A percentile compares a stretch with the other conserved stretches of the same genome.
Conservation (phyloP, 306 rosid genomes). For the Vicia villosa region DNA sequence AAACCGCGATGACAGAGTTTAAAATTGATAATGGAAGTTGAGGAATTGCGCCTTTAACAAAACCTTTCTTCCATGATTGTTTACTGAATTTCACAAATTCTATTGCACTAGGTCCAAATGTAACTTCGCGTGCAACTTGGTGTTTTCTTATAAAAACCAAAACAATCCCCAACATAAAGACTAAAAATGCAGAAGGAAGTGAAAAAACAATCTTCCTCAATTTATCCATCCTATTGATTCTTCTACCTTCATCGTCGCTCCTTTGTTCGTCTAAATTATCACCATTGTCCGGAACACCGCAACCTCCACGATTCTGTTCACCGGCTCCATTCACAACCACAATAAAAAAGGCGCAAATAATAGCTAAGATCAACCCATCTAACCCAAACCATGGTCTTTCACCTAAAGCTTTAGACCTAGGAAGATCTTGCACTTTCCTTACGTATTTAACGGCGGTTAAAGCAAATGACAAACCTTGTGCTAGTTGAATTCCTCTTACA, state of each 20-base stretch:
- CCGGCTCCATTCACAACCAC: slow-evolving; percentile 16
- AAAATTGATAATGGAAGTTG: slow-evolving; percentile 17
- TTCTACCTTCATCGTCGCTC: not conserved
- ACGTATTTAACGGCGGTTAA: slow-evolving; percentile 19
- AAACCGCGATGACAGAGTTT: slow-evolving; percentile 14
- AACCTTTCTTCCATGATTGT: slow-evolving; percentile 22
- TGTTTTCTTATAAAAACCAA: not conserved
- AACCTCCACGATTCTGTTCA: not conserved
- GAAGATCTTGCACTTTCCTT: slow-evolving; percentile 1
- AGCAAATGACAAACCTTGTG: slow-evolving; percentile 19
- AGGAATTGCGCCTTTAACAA: slow-evolving; percentile 11
- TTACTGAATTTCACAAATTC: not conserved
- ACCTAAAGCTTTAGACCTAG: slow-evolving; percentile 15
- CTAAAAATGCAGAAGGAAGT: slow-evolving; percentile 15
- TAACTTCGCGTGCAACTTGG: not conserved
- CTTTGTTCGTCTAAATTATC: not conserved
- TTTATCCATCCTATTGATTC: not conserved
- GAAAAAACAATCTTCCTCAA: slow-evolving; percentile 1
- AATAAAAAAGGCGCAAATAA: slow-evolving; percentile 11
- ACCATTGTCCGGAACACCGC: not conserved
- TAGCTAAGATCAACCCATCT: slow-evolving; percentile 19
- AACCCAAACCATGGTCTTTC: slow-evolving; percentile 13
- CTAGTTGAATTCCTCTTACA: slow-evolving; percentile 27
- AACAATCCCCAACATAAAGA: slow-evolving; percentile 8
- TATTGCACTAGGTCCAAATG: slow-evolving; percentile 11